Percentiles rank a stretch among this genome's conserved stretches.
Evolutionary conservation across 2,329 filamentous ascomycete genomes (phyloP).

Genomic region (Nigrospora osmanthi): DNA sequence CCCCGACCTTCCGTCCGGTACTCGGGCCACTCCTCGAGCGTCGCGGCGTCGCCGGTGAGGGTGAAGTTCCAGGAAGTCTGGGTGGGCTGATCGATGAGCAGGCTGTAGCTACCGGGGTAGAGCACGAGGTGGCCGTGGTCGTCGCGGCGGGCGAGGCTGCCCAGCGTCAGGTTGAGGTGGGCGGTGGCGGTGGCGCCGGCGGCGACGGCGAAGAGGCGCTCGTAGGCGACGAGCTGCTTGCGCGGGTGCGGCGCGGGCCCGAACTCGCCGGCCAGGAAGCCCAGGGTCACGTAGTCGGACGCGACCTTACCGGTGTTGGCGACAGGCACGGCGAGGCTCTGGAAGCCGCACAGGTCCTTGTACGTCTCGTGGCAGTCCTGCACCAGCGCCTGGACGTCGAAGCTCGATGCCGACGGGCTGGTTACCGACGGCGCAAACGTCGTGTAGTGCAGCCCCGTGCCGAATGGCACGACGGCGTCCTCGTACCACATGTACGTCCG

Average conservation of each 20-base stretch:
- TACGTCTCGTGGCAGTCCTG: constrained; percentile 18
- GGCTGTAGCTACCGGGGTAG: constrained; percentile 35
- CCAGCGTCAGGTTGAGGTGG: constrained; percentile 31
- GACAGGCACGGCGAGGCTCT: constrained; percentile 26
- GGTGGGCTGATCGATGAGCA: constrained; percentile 29
- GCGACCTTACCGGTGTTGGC: constrained; percentile 28
- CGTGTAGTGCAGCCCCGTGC: constrained; percentile 39
- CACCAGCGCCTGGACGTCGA: constrained; percentile 25
- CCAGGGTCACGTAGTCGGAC: constrained; percentile 36
- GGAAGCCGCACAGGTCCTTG: constrained; percentile 29
- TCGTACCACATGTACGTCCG: constrained; percentile 43
- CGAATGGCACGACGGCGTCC: constrained; percentile 34
- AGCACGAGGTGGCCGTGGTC: constrained; percentile 34
- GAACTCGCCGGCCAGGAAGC: constrained; percentile 28
- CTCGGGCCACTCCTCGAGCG: constrained; percentile 25
- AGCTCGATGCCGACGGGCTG: not conserved
- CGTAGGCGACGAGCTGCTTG: constrained; percentile 35
- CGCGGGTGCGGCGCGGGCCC: constrained; percentile 34
- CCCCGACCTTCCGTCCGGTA: no score
- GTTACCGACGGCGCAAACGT: constrained; percentile 23
- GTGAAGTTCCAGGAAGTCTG: constrained; percentile 28
- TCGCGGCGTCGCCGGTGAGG: constrained; percentile 26
- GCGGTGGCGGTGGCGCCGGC: constrained; percentile 17
- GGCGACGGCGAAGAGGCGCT: constrained; percentile 23
- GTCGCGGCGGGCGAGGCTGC: constrained; percentile 32